Evolutionary conservation across 2,329 filamentous ascomycete genomes (phyloP).

Genomic region (Hymenoscyphus salicellus): DNA sequence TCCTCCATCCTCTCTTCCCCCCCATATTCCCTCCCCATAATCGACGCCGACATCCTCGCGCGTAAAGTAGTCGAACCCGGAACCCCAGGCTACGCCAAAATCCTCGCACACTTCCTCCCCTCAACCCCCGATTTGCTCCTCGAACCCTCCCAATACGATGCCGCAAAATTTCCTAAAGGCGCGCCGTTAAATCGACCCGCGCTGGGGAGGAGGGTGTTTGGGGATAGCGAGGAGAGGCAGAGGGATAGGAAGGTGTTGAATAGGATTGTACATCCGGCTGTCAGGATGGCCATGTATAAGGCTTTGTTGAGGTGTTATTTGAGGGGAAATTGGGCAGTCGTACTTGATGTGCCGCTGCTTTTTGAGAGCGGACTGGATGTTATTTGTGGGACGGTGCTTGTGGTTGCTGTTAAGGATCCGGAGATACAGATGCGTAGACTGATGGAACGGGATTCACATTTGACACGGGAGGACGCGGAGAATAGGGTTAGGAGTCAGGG

Average conservation of each 20-base stretch:
- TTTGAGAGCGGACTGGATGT: constrained; percentile 86
- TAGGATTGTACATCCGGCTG: constrained; percentile 86
- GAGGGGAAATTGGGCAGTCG: constrained; percentile 77
- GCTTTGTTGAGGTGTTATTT: constrained; percentile 71
- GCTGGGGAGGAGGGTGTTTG: constrained; percentile 83
- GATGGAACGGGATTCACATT: constrained; percentile 69
- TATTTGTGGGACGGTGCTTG: constrained; percentile 79
- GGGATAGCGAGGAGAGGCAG: constrained; percentile 65
- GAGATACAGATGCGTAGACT: constrained; percentile 79
- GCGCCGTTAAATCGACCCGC: constrained; percentile 81
- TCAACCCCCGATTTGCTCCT: constrained; percentile 84
- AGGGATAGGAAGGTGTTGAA: constrained; percentile 77
- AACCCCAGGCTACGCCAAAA: constrained; percentile 76
- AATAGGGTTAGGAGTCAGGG: constrained; percentile 84
- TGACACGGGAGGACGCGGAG: constrained; percentile 81
- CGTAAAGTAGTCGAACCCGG: constrained; percentile 94
- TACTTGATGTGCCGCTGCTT: constrained; percentile 86
- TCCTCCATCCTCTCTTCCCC: constrained; percentile 75
- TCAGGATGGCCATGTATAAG: constrained; percentile 77
- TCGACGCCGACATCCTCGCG: constrained; percentile 91
- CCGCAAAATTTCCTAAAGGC: constrained; percentile 50
- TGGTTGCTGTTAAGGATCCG: constrained; percentile 80
- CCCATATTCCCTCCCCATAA: constrained; percentile 82
- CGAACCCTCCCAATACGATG: constrained; percentile 53
- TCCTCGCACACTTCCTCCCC: constrained; percentile 76